Conservation (phyloP, 768 basidiomycete genomes). For the Phylloporus sp. region DNA sequence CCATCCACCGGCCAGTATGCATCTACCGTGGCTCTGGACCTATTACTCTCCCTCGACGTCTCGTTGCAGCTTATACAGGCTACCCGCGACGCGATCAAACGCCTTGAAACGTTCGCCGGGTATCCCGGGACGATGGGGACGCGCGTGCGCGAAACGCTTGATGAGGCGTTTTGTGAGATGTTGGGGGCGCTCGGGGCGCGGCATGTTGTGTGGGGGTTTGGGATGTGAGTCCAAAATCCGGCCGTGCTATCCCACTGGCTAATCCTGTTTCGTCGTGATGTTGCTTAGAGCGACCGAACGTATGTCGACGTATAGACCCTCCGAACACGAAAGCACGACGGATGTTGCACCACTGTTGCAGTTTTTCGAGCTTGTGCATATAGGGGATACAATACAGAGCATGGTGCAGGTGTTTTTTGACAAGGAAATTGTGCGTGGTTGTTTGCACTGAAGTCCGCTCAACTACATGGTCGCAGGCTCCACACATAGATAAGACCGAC, state of each 20-base stretch:
- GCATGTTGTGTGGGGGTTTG: constrained; percentile 80
- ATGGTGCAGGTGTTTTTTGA: constrained; percentile 99
- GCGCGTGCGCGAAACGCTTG: constrained; percentile 87
- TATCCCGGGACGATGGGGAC: constrained; percentile 88
- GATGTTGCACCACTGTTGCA: constrained; percentile 91
- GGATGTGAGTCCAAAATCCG: constrained; percentile 42
- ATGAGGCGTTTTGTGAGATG: constrained; percentile 87
- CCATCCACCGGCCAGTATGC: constrained; percentile 1
- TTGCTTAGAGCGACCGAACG: constrained; percentile 71
- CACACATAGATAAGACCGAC: constrained; percentile 88
- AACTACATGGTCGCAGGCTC: constrained; percentile 59
- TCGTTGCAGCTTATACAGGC: constrained; percentile 91
- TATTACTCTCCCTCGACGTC: constrained; percentile 86
- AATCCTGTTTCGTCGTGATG: background rate
- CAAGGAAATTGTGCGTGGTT: constrained; percentile 71
- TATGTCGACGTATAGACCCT: constrained; percentile 87
- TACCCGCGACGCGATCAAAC: constrained; percentile 85
- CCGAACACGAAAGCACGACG: constrained; percentile 74
- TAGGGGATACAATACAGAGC: constrained; percentile 95
- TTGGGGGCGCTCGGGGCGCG: constrained; percentile 70
- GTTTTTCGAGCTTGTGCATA: constrained; percentile 95
- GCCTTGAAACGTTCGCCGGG: constrained; percentile 82
- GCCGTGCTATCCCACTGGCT: background rate
- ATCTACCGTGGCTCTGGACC: constrained; percentile 51
- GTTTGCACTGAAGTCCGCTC: too few species aligned